These are phyloP conservation scores for Pseudogymnoascus sp. DNA, from an alignment of 2,329 filamentous ascomycete species.

Conservation along the genomic window DNA sequence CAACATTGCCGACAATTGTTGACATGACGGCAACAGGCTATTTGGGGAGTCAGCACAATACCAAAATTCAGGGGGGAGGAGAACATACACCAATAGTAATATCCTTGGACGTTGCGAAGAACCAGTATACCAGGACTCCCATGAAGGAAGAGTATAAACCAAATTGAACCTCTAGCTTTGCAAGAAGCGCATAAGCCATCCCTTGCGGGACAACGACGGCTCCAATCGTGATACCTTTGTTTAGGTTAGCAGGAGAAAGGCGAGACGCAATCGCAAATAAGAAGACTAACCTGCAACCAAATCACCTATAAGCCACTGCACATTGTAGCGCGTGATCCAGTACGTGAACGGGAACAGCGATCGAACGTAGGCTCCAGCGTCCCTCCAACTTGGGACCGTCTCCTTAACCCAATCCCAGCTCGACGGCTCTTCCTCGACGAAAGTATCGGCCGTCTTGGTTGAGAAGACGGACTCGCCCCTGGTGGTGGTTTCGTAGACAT, in stretches of 20 bases:
- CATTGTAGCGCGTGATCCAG: constrained; percentile 88
- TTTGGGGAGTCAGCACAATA: constrained; percentile 10
- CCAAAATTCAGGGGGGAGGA: not conserved
- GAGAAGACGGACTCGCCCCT: constrained; percentile 78
- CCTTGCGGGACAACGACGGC: constrained; percentile 85
- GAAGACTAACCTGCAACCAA: constrained; percentile 66
- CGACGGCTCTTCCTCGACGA: constrained; percentile 75
- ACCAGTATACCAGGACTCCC: constrained; percentile 91
- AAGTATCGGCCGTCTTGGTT: constrained; percentile 63
- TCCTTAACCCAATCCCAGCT: constrained; percentile 63
- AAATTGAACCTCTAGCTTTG: constrained; percentile 71
- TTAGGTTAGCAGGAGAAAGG: not conserved
- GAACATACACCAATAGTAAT: constrained; percentile 83
- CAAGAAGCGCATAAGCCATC: constrained; percentile 89
- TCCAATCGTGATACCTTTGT: constrained; percentile 59
- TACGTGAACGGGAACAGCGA: constrained; percentile 78
- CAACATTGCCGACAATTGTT: constrained; percentile 76
- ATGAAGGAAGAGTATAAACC: constrained; percentile 95
- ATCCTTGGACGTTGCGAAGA: constrained; percentile 96
- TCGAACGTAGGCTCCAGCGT: constrained; percentile 53
- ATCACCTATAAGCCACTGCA: constrained; percentile 83
- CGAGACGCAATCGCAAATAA: not conserved
- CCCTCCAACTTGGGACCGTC: constrained; percentile 50
- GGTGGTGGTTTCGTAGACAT: constrained; percentile 48
- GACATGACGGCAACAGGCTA: constrained; percentile 94